Percentiles rank a stretch among this genome's conserved stretches.
phyloP scores from a whole-genome alignment of 1,284 basidiomycete genomes.

The Takashimella koratensis region DNA sequence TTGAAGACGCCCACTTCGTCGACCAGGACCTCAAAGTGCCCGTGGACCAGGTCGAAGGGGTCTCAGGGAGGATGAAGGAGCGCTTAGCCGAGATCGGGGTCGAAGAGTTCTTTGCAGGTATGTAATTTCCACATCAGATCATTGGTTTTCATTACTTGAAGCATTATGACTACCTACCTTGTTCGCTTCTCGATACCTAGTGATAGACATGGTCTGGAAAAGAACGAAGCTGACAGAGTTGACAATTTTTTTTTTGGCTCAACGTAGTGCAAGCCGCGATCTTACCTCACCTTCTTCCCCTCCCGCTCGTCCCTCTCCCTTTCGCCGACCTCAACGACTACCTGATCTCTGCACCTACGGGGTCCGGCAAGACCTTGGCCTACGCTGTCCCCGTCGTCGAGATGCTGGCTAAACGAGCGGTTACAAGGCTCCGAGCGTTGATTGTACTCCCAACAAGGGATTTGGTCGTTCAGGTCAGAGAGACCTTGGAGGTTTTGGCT shows the following conservation, averaged over 20 bases:
- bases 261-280: constrained; percentile 44
- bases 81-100: constrained; percentile 72
- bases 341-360: constrained; percentile 96
- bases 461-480: constrained; percentile 86
- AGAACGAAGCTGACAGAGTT: no score
- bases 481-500: constrained; percentile 79
- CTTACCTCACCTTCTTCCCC: constrained; percentile 35
- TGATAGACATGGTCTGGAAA: no score
- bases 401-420: constrained; percentile 66
- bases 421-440: constrained; percentile 83
- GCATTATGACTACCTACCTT: not conserved
- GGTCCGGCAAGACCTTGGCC: constrained; percentile 93
- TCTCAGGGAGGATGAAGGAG: constrained; percentile 60
- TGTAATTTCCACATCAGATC: no score
- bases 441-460: constrained; percentile 93
- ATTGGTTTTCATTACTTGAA: no score
- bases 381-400: constrained; percentile 92
- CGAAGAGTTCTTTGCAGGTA: constrained; percentile 79
- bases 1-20: constrained; percentile 68
- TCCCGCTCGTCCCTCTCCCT: constrained; percentile 59
- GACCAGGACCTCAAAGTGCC: constrained; percentile 57
- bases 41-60: constrained; percentile 54
- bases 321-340: constrained; percentile 73
- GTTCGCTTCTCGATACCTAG: no score
- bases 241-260: no score